Evolutionary conservation across 306 rosid species (phyloP).

Genomic region (Vachellia collinsii): DNA sequence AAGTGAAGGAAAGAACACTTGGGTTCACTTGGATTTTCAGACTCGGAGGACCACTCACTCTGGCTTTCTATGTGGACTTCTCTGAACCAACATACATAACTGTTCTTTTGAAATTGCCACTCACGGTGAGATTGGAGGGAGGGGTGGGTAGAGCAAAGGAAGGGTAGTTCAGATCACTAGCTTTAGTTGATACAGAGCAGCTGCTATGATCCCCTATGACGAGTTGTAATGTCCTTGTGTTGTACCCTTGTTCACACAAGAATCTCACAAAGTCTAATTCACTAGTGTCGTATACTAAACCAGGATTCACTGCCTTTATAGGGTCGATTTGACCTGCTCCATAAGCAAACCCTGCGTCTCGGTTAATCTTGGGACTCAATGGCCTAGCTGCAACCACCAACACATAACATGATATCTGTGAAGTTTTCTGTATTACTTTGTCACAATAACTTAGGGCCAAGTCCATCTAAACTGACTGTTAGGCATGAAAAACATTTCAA

Average conservation of each 20-base stretch:
- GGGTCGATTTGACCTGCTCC: conserved; percentile 49
- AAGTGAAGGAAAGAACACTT: conserved; percentile 25
- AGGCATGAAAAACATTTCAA: no score
- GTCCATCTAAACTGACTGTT: no score
- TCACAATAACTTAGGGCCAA: background rate
- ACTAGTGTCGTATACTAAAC: conserved; percentile 31
- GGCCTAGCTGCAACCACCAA: conserved; percentile 28
- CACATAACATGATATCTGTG: background rate
- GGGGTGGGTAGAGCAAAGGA: background rate
- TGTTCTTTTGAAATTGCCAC: background rate
- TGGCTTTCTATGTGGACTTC: background rate
- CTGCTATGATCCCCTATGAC: conserved; percentile 12
- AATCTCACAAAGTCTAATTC: conserved; percentile 30
- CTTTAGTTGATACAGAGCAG: background rate
- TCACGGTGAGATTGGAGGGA: background rate
- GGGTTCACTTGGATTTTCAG: conserved; percentile 24
- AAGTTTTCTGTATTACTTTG: background rate
- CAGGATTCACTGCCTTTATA: conserved; percentile 37
- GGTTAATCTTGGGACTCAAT: conserved; percentile 32
- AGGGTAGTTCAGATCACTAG: background rate
- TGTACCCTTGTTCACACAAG: conserved; percentile 48
- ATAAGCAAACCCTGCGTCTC: conserved; percentile 44
- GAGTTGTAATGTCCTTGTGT: background rate
- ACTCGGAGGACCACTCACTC: background rate
- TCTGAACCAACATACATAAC: background rate